Base-by-base conservation (phyloP, 306 rosid genomes). In the Prunus armeniaca region DNA sequence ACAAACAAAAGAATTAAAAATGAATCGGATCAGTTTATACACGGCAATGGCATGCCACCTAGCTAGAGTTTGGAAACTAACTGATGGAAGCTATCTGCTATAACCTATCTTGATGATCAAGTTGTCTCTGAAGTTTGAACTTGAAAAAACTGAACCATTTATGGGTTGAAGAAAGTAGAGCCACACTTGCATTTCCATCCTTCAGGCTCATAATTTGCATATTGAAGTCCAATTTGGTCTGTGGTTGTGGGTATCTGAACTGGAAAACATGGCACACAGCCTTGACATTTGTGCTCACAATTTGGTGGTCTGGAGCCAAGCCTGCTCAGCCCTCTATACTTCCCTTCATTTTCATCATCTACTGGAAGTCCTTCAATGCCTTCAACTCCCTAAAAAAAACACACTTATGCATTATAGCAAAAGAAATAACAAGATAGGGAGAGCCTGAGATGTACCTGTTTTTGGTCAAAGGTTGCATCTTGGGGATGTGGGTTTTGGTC, bases 171-270 rank as follows among this genome's bases (percentile, higher is more conserved):
- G 57, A 81, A 69, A 76, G 78, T 69, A 64, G 76, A 28, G 27
- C 85, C 85, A 58, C 87, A 81, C 67, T 81, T 84, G 87, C 87
- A 84, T 73, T 66, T 84, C 85, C 87, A 84, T 7, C 85, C 85
- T 24, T 81, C 85, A 3, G 87, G 87, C 43, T 74, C 73, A n/a
- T 84, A 84, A 65, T 84, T 84, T 47, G 87, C 72, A 60, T 68
- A 68, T 34, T 77, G 85, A 74, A 80, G 47, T 20, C 67, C 75
- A 27, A 80, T 4, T 24, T 30, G 79, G 47, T 47, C 78, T 19
- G 72, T 54, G 66, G 78, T 49, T 2, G 76, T 25, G 38, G 82
- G 87, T 4, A 20, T 80, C 76, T 84, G 87, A 64, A 81, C 72
- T 32, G 85, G 82, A 12, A 69, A 18, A 58, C 87, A 84, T n/a